These are phyloP conservation scores for Alternaria triticina DNA, from an alignment of 2,329 filamentous ascomycete genomes.

Conservation along the genomic window DNA sequence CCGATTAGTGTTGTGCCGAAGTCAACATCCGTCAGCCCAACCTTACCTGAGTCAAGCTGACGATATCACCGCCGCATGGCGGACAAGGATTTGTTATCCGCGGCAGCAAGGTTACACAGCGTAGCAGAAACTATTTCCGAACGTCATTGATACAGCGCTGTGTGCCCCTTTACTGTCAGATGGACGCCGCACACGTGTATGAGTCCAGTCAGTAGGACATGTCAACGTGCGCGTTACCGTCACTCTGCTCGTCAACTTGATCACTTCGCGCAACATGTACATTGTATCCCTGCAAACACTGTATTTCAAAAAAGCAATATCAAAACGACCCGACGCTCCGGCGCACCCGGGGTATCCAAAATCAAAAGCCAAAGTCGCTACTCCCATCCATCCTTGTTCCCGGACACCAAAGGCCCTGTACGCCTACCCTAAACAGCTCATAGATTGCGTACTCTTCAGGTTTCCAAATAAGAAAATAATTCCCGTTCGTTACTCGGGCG, in stretches of 20 bases:
- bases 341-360: neutral
- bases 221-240: neutral
- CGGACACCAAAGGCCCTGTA: neutral
- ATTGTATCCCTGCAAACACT: neutral
- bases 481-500: neutral
- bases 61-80: neutral
- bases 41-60: constrained; percentile 2
- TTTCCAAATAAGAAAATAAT: neutral
- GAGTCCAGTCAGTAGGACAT: neutral
- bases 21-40: constrained; percentile 1
- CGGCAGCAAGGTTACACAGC: constrained; percentile 6
- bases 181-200: neutral
- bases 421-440: neutral
- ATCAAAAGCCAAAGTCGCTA: neutral
- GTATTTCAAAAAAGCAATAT: constrained; percentile 4
- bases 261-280: neutral
- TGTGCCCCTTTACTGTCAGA: neutral
- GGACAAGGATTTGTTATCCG: constrained; percentile 2
- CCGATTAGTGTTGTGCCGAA: neutral
- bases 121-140: neutral
- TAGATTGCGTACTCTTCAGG: neutral
- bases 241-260: neutral
- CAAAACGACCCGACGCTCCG: neutral
- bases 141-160: neutral
- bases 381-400: neutral